These are phyloP conservation scores for Boletales sp. DNA, from an alignment of 768 basidiomycete genomes.

Conservation along the genomic window DNA sequence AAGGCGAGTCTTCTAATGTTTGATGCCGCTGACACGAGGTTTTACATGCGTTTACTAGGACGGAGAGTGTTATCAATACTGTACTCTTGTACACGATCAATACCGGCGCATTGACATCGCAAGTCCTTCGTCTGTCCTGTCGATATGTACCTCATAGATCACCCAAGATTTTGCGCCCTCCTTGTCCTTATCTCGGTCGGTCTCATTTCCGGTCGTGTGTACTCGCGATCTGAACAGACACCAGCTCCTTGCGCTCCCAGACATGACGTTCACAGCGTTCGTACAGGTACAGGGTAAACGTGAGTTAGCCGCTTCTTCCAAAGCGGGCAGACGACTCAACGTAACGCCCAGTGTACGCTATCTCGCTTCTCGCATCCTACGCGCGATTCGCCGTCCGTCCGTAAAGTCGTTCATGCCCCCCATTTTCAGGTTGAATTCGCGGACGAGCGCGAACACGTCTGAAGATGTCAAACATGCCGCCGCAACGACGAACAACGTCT, in stretches of 20 bases:
- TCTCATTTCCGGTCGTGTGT: too few relatives aligned
- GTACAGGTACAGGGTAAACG: too few relatives aligned
- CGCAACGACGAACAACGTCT: too few relatives aligned
- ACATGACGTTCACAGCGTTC: too few relatives aligned
- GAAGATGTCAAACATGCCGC: too few relatives aligned
- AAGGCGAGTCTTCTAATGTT: background rate
- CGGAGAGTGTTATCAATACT: constrained; percentile 12
- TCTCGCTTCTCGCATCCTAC: constrained; percentile 17
- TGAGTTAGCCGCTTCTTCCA: background rate
- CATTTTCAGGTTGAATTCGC: background rate
- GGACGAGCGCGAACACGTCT: background rate
- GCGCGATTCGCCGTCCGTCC: background rate
- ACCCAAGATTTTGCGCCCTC: constrained; percentile 6
- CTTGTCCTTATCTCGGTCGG: constrained; percentile 6
- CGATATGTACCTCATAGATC: background rate
- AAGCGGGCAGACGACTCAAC: too few relatives aligned
- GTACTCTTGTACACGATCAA: constrained; percentile 18
- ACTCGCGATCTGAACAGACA: too few relatives aligned
- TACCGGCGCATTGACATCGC: constrained; percentile 14
- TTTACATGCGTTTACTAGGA: constrained; percentile 2
- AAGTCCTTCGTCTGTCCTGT: background rate
- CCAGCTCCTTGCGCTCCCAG: too few relatives aligned
- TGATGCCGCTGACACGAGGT: too few relatives aligned
- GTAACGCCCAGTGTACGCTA: constrained; percentile 9
- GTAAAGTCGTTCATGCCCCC: too few relatives aligned